Evolutionary conservation across 352 stramenopile genomes (phyloP).

Genomic region (Vaucheria bursata): DNA sequence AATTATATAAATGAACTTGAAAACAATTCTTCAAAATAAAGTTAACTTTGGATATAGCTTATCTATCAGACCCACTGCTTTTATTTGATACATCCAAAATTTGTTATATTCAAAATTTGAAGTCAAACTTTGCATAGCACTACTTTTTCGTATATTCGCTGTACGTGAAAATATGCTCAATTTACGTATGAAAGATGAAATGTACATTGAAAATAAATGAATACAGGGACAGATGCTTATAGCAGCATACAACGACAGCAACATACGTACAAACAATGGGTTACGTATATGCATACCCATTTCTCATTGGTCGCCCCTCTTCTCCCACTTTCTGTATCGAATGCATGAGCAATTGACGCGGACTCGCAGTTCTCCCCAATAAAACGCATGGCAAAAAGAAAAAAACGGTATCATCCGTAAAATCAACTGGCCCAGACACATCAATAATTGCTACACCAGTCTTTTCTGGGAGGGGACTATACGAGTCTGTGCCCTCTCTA

Average conservation of each 20-base stretch:
- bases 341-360: constrained; percentile 25
- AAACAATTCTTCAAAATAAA: no score
- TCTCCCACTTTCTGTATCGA: constrained; percentile 22
- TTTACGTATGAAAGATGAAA: no score
- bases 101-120: no score
- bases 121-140: no score
- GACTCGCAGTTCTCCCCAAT: background rate
- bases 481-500: background rate
- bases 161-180: no score
- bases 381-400: constrained; percentile 28
- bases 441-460: constrained; percentile 25
- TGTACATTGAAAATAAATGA: no score
- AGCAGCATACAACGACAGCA: background rate
- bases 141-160: no score
- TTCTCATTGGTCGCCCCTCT: background rate
- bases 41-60: no score
- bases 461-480: background rate
- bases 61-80: no score
- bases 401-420: constrained; percentile 14
- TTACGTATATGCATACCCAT: background rate
- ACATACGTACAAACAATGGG: no score
- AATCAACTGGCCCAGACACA: constrained; percentile 18
- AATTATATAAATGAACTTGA: no score
- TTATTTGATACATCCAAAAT: no score
- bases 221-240: background rate